Percentiles rank a stretch among this genome's conserved stretches.
Evolutionary conservation across 345 rosid species (phyloP).

Genomic region (Moringa oleifera): DNA sequence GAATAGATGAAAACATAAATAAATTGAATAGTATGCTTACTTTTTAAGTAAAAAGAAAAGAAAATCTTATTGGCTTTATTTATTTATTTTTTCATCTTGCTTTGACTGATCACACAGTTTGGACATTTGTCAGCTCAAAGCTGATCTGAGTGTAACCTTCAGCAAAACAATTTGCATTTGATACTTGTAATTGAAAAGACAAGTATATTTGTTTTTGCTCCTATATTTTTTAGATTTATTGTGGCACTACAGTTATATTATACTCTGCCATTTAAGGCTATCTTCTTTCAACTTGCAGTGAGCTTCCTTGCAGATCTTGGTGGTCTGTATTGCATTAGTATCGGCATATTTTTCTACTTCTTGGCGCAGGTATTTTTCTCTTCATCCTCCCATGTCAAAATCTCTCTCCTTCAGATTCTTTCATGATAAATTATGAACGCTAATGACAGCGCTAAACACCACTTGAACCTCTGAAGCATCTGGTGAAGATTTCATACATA

Average conservation of each 20-base stretch:
- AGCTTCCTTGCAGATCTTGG: conserved; percentile 98
- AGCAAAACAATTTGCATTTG: background rate
- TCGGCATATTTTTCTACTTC: conserved; percentile 84
- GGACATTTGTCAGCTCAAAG: background rate
- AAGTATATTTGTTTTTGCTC: background rate
- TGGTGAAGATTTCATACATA: background rate
- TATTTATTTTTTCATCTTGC: background rate
- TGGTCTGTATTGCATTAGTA: conserved; percentile 91
- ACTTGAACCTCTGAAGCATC: background rate
- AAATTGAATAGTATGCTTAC: too few species aligned
- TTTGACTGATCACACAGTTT: background rate
- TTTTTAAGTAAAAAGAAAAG: too few species aligned
- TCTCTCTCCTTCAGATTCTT: background rate
- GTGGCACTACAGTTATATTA: background rate
- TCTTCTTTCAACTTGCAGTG: conserved; percentile 47
- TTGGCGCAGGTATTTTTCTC: conserved; percentile 69
- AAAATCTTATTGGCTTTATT: too few species aligned
- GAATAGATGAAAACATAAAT: too few species aligned
- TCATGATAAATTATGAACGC: background rate
- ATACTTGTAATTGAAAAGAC: background rate
- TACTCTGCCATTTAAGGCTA: background rate
- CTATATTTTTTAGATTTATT: too few species aligned
- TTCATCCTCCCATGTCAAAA: background rate
- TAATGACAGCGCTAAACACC: background rate
- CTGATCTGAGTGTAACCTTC: background rate